phyloP scores from a whole-genome alignment of 1,139 yeast genomes.

The Suhomyces guaymorum region DNA sequence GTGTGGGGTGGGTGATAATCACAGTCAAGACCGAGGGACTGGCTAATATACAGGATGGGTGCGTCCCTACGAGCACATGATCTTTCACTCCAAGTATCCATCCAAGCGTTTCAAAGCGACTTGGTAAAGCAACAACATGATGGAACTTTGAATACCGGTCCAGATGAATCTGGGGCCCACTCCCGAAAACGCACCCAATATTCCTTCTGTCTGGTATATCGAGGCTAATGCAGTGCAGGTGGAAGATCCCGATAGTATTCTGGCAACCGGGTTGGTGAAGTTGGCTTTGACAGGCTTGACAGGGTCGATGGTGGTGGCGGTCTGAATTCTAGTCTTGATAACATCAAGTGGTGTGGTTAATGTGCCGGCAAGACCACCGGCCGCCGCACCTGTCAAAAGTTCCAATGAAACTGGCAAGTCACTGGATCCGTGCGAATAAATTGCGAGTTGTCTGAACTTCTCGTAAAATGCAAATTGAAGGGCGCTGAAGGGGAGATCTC shows the following conservation, averaged over 20 bases:
- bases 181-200: slow-evolving; percentile 81
- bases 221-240: slow-evolving; percentile 63
- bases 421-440: slow-evolving; percentile 34
- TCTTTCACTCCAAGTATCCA: slow-evolving; percentile 5
- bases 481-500: slow-evolving; percentile 95
- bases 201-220: slow-evolving; percentile 74
- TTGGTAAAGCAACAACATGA: slow-evolving; percentile 89
- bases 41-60: slow-evolving; percentile 4
- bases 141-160: slow-evolving; percentile 95
- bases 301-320: slow-evolving; percentile 35
- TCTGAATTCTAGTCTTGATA: slow-evolving; percentile 89
- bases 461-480: slow-evolving; percentile 95
- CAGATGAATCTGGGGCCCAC: slow-evolving; percentile 96
- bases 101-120: slow-evolving; percentile 47
- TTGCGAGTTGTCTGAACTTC: slow-evolving; percentile 69
- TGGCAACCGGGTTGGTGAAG: slow-evolving; percentile 3
- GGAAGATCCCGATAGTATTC: slow-evolving; percentile 46
- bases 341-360: slow-evolving; percentile 86
- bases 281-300: slow-evolving; percentile 1
- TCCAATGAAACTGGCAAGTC: slow-evolving; percentile 64
- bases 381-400: slow-evolving; percentile 86
- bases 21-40: slow-evolving; percentile 9
- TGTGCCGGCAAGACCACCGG: slow-evolving; percentile 94
- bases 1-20: slow-evolving; percentile 2
- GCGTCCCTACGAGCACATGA: background rate